Evolutionary conservation across 495 filamentous ascomycete species (phyloP).

Genomic region (Hypoxylon cercidicola): DNA sequence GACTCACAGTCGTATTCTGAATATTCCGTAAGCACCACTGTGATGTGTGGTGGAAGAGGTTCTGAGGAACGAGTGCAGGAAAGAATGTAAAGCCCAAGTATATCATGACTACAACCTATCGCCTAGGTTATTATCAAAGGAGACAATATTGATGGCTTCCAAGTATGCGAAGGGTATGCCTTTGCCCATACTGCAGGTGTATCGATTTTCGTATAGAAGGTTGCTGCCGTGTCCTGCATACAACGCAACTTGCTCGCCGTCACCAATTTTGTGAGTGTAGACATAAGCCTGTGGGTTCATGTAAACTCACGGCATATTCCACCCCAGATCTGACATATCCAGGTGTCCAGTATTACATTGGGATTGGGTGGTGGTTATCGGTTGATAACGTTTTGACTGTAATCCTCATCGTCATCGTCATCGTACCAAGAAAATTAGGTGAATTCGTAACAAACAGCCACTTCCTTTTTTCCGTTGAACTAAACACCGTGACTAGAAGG

Average conservation of each 20-base stretch:
- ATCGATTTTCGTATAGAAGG: neutral
- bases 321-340: constrained; percentile 26
- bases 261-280: constrained; percentile 23
- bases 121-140: constrained; percentile 1
- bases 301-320: constrained; percentile 21
- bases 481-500: constrained; percentile 1
- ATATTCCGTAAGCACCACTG: constrained; percentile 9
- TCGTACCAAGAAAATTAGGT: constrained; percentile 27
- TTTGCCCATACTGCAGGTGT: constrained; percentile 1
- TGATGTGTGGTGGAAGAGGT: constrained; percentile 12
- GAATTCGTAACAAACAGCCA: constrained; percentile 7
- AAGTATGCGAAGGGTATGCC: neutral
- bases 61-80: constrained; percentile 16
- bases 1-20: constrained; percentile 2
- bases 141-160: constrained; percentile 4
- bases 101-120: constrained; percentile 8
- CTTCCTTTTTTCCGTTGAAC: neutral
- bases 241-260: constrained; percentile 14
- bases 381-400: constrained; percentile 5
- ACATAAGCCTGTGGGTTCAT: constrained; percentile 18
- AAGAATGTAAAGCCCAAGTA: constrained; percentile 4
- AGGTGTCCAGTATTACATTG: constrained; percentile 22
- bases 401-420: constrained; percentile 4
- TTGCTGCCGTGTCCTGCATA: constrained; percentile 12
- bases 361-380: constrained; percentile 7